Percentiles rank a stretch among this genome's conserved stretches.
phyloP scores from a whole-genome alignment of 2,329 filamentous ascomycete genomes.

The Magnaporthiopsis incrustans region DNA sequence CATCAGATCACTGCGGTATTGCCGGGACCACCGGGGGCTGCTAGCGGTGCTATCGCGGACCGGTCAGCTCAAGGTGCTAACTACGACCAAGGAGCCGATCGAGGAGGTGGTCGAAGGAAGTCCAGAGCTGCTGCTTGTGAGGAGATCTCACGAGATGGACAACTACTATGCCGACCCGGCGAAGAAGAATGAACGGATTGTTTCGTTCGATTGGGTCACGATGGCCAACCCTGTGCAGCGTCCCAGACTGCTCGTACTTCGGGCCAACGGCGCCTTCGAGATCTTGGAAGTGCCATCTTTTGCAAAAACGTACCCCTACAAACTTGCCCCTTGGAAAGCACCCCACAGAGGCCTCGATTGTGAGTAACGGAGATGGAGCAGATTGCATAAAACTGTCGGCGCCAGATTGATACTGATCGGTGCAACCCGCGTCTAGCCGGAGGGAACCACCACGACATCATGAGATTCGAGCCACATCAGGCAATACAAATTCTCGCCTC shows the following conservation, averaged over 20 bases:
- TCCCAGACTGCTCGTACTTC: constrained; percentile 50
- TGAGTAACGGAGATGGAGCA: constrained; percentile 18
- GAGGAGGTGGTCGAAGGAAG: constrained; percentile 35
- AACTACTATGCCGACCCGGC: constrained; percentile 44
- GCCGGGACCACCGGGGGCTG: constrained; percentile 52
- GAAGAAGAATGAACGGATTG: constrained; percentile 50
- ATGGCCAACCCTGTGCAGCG: constrained; percentile 46
- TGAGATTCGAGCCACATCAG: constrained; percentile 51
- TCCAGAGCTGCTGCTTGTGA: constrained; percentile 52
- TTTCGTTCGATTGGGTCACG: constrained; percentile 62
- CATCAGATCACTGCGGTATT: constrained; percentile 55
- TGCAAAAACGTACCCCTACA: constrained; percentile 49
- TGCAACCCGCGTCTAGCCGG: background rate
- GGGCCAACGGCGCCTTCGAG: constrained; percentile 53
- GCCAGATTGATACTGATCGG: constrained; percentile 2
- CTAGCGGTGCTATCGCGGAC: constrained; percentile 54
- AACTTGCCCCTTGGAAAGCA: constrained; percentile 52
- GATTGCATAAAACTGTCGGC: background rate
- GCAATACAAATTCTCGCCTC: constrained; percentile 45
- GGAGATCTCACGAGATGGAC: constrained; percentile 54
- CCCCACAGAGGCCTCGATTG: constrained; percentile 50
- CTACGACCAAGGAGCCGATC: constrained; percentile 47
- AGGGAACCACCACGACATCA: constrained; percentile 23
- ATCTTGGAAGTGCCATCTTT: constrained; percentile 54
- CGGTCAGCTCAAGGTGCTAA: constrained; percentile 54